phyloP scores from a whole-genome alignment of 805 yeast genomes.

The Pichia cephalocereana region DNA sequence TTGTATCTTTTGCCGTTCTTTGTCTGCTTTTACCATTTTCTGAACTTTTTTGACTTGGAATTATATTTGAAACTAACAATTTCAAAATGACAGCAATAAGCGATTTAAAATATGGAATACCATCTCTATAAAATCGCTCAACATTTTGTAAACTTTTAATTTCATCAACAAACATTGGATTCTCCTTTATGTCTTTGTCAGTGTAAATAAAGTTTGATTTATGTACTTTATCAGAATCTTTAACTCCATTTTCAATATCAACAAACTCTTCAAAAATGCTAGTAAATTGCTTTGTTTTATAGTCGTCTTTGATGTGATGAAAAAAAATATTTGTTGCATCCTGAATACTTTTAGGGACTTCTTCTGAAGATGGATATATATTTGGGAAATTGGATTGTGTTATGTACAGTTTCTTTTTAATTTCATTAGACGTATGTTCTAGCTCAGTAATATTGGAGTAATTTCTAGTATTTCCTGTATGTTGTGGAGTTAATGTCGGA shows the following conservation, averaged over 20 bases:
- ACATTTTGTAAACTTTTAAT: conserved; percentile 42
- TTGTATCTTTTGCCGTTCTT: conserved; percentile 6
- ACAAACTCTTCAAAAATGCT: conserved; percentile 61
- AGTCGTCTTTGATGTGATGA: conserved; percentile 53
- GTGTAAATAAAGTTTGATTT: conserved; percentile 13
- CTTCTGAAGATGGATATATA: conserved; percentile 22
- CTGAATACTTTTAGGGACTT: conserved; percentile 62
- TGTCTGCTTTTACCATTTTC: conserved; percentile 17
- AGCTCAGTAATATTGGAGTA: conserved; percentile 21
- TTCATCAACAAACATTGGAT: conserved; percentile 29
- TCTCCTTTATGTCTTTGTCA: conserved; percentile 22
- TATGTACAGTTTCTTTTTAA: conserved; percentile 24
- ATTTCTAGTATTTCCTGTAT: conserved; percentile 22
- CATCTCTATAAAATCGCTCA: conserved; percentile 46
- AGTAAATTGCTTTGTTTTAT: conserved; percentile 65
- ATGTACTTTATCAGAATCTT: neutral
- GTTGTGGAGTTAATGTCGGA: conserved; percentile 52
- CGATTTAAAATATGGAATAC: conserved; percentile 51
- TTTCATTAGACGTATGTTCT: conserved; percentile 24
- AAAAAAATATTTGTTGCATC: conserved; percentile 71
- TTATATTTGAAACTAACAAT: conserved; percentile 44
- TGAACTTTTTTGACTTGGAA: conserved; percentile 14
- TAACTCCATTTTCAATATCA: conserved; percentile 52
- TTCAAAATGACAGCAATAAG: conserved; percentile 57
- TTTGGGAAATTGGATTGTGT: conserved; percentile 27